A percentile compares a stretch with the other conserved stretches of the same genome.
phyloP scores from a whole-genome alignment of 805 yeast species.

The Soucietia sequanensis region DNA sequence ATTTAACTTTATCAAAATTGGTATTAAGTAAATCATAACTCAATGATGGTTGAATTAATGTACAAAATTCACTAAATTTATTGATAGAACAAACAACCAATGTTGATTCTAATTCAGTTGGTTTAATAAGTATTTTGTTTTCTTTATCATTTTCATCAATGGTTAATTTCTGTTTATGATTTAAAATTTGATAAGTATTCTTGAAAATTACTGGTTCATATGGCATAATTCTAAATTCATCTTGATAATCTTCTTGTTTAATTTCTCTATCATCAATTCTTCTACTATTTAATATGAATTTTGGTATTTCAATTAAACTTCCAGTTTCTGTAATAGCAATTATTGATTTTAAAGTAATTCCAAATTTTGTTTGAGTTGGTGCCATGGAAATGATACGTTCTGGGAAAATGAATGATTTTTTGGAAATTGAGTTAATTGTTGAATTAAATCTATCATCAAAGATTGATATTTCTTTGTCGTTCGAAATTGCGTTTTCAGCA shows the following conservation, averaged over 20 bases:
- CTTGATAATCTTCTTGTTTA: conserved; percentile 48
- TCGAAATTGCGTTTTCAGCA: conserved; percentile 6
- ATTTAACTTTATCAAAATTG: conserved; percentile 64
- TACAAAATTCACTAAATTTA: conserved; percentile 65
- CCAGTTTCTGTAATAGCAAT: conserved; percentile 59
- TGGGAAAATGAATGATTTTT: conserved; percentile 64
- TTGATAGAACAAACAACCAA: conserved; percentile 65
- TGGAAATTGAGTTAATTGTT: conserved; percentile 46
- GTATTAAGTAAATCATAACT: conserved; percentile 75
- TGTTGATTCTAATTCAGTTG: conserved; percentile 79
- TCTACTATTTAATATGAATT: conserved; percentile 63
- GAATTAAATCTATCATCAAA: conserved; percentile 18
- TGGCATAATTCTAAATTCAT: conserved; percentile 57
- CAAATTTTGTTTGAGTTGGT: conserved; percentile 48
- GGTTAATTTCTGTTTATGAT: conserved; percentile 35
- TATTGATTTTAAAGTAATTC: conserved; percentile 67
- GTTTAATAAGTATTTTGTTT: conserved; percentile 26
- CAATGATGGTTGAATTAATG: conserved; percentile 74
- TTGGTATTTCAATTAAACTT: conserved; percentile 69
- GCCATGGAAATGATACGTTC: conserved; percentile 52
- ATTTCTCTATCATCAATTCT: conserved; percentile 58
- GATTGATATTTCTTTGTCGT: conserved; percentile 32
- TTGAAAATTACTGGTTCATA: conserved; percentile 63
- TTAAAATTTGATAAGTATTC: conserved; percentile 32
- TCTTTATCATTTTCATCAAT: conserved; percentile 10